A percentile compares a stretch with the other conserved stretches of the same genome.
Conservation (phyloP, 768 basidiomycete genomes). For the Rhizopogon vulgaris region DNA sequence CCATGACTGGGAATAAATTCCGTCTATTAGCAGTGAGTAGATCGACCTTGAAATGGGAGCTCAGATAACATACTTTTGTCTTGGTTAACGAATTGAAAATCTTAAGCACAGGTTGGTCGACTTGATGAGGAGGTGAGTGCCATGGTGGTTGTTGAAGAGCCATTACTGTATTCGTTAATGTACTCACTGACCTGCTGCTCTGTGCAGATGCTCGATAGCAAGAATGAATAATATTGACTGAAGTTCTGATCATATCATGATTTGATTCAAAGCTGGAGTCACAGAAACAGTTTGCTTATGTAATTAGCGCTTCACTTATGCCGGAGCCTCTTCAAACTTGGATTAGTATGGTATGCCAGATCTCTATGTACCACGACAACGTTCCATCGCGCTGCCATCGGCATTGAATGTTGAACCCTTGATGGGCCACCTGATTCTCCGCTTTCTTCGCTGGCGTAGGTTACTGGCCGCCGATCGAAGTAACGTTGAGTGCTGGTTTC, state of each 20-base stretch:
- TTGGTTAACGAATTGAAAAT: conserved; percentile 92
- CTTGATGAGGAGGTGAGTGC: conserved; percentile 33
- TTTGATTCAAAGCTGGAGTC: background rate
- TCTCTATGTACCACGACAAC: background rate
- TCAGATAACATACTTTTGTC: conserved; percentile 61
- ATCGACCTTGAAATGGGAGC: conserved; percentile 7
- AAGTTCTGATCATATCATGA: conserved; percentile 17
- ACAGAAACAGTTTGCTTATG: background rate
- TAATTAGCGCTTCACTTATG: background rate
- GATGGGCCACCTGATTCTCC: background rate
- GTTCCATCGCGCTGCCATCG: background rate
- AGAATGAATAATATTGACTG: conserved; percentile 10
- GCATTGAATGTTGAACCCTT: background rate
- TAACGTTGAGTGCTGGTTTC: background rate
- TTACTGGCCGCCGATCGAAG: background rate
- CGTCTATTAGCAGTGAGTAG: conserved; percentile 39
- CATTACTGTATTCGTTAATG: conserved; percentile 30
- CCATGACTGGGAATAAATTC: conserved; percentile 69
- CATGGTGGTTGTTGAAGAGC: conserved; percentile 52
- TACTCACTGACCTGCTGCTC: conserved; percentile 2
- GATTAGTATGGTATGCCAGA: background rate
- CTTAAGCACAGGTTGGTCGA: conserved; percentile 48
- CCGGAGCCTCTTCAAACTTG: too few relatives aligned
- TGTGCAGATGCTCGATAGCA: conserved; percentile 5
- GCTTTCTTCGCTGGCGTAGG: background rate